phyloP scores from a whole-genome alignment of 495 filamentous ascomycete species.

The Thermochaetoides thermophila region DNA sequence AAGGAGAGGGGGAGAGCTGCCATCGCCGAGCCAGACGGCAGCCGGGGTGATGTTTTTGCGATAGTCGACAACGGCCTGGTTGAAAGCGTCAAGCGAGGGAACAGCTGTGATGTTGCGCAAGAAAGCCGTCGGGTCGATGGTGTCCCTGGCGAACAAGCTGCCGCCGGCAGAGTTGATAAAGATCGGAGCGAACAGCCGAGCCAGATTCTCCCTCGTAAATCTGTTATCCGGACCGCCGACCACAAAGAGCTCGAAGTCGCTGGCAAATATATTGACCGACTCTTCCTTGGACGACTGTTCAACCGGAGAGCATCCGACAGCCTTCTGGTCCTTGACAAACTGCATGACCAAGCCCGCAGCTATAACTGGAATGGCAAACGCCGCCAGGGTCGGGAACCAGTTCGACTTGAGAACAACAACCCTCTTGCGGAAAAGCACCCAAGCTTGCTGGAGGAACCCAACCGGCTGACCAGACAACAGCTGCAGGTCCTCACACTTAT shows the following conservation, averaged over 20 bases:
- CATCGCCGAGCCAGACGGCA: conserved; percentile 56
- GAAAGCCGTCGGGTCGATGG: conserved; percentile 11
- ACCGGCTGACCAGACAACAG: conserved; percentile 55
- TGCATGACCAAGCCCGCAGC: conserved; percentile 62
- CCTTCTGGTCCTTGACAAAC: conserved; percentile 44
- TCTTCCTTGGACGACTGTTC: conserved; percentile 16
- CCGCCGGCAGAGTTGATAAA: conserved; percentile 10
- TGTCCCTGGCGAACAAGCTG: conserved; percentile 2
- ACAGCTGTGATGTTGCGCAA: conserved; percentile 40
- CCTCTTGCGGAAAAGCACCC: conserved; percentile 63
- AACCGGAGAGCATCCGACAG: conserved; percentile 42
- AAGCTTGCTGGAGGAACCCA: conserved; percentile 46
- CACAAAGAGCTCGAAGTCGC: conserved; percentile 27
- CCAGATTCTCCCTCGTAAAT: conserved; percentile 27
- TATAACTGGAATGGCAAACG: conserved; percentile 57
- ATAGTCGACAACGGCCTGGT: conserved; percentile 41
- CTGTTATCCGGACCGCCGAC: conserved; percentile 45
- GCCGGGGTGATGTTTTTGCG: conserved; percentile 58
- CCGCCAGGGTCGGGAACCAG: conserved; percentile 55
- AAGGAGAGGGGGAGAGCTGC: conserved; percentile 38
- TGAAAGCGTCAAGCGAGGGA: conserved; percentile 50
- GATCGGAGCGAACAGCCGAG: conserved; percentile 31
- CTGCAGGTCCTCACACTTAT: conserved; percentile 29
- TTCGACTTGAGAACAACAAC: conserved; percentile 62
- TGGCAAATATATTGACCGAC: conserved; percentile 20